Evolutionary conservation across 1,284 basidiomycete species (phyloP).

Genomic region (Mrakiaceae sp.): DNA sequence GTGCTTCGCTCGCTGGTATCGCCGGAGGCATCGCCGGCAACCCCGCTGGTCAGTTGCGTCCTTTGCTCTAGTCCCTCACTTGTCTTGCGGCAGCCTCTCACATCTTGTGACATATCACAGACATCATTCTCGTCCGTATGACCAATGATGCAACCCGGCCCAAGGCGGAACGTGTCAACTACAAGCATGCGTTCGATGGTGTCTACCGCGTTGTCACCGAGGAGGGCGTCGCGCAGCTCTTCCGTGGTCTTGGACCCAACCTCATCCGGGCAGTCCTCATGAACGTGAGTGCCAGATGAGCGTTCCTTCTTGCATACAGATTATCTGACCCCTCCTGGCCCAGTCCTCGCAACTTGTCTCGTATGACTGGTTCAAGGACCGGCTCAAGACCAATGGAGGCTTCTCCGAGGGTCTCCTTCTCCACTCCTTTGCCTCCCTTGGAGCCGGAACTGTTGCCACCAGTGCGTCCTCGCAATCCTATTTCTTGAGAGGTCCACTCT

Average conservation of each 20-base stretch:
- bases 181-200: constrained; percentile 23
- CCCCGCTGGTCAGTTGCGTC: constrained; percentile 40
- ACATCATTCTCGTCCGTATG: constrained; percentile 41
- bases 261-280: constrained; percentile 39
- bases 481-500: constrained; percentile 9
- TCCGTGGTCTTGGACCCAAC: constrained; percentile 40
- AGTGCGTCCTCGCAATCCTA: constrained; percentile 22
- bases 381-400: constrained; percentile 31
- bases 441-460: constrained; percentile 43
- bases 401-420: constrained; percentile 39
- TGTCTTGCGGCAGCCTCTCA: neutral
- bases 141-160: constrained; percentile 33
- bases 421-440: constrained; percentile 39
- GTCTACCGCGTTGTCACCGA: constrained; percentile 37
- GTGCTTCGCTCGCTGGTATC: constrained; percentile 59
- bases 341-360: constrained; percentile 37
- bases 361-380: constrained; percentile 44
- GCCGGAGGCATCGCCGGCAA: constrained; percentile 71
- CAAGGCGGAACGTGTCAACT: constrained; percentile 22
- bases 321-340: neutral
- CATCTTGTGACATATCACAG: constrained; percentile 27
- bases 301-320: neutral
- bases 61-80: neutral
- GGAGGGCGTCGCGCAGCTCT: constrained; percentile 37
- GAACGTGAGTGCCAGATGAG: constrained; percentile 31